Base-by-base conservation (phyloP, 116 monocot genomes). In the Iris pallida region DNA sequence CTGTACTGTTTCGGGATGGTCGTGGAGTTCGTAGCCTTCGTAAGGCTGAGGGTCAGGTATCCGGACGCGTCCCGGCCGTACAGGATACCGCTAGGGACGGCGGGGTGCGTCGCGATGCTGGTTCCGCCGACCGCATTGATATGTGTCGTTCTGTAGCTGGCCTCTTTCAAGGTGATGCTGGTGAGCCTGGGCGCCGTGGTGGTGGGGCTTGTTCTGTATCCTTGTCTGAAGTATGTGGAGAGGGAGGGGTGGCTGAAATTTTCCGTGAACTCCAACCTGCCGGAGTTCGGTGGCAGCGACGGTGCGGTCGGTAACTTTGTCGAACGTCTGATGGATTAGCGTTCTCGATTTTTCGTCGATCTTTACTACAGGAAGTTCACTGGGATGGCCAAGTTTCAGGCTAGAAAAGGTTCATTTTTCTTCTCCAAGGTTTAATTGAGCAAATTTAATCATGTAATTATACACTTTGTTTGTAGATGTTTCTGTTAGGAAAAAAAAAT, bases 1-100 rank as follows among this genome's bases (percentile, higher is more conserved):
- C 65, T 73, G 2, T 73, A 73, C 42, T 73, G 73, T 49, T 15
- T 73, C 42, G 73, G 65, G 15, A 73, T 73, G 73, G 14, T 73
- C 0, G 47, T 73, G 48, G 73, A 73, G 14, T 73, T 73, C 49
- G 13, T 49, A 8, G 73, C 73, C 1, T 73, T 73, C 16, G 17
- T 73, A 55, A 57, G 58, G 19, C 47, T 73, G 13, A 45, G 73
- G 47, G 57, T 66, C 15, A 65, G 58, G 45, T 41, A 73, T 11
- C 73, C 65, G 12, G 40, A 17, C 0, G 65, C 56, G 1, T n/a
- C 57, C 9, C 56, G 73, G 5, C 66, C 73, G 1, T 73, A 73
- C 9, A 56, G 30, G 30, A 15, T 73, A 7, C 73, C 73, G 7
- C 13, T 73, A 42, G 73, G 64, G 14, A 73, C 73, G 5, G 30